A percentile compares a stretch with the other conserved stretches of the same genome.
Evolutionary conservation across 2,329 filamentous ascomycete genomes (phyloP).

Genomic region (Botrytis deweyae): DNA sequence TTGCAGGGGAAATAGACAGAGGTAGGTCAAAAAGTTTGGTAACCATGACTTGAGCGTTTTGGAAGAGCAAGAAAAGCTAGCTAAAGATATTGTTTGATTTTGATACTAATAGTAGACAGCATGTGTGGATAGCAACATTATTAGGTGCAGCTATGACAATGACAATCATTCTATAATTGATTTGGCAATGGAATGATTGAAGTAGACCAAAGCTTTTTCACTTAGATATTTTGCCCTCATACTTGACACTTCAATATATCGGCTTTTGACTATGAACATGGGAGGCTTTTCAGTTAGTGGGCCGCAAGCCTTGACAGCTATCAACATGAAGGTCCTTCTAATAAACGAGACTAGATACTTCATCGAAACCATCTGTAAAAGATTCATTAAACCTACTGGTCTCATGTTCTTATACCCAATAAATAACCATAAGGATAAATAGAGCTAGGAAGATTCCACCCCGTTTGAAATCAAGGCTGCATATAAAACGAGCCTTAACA

Average conservation of each 20-base stretch:
- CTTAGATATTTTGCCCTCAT: not conserved
- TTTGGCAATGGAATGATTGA: not conserved
- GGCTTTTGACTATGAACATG: not conserved
- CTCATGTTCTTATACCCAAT: not conserved
- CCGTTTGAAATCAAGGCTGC: not conserved
- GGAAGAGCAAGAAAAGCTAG: no score
- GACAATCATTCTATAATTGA: not conserved
- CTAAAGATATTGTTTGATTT: no score
- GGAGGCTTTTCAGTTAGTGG: not conserved
- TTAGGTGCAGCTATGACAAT: not conserved
- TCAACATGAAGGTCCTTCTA: not conserved
- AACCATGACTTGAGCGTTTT: no score
- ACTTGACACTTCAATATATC: not conserved
- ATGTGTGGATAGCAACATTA: not conserved
- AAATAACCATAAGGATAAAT: not conserved
- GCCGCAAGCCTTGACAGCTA: fast-evolving
- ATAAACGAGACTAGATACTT: not conserved
- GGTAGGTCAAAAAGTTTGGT: no score
- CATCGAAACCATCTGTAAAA: not conserved
- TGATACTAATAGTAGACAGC: no score
- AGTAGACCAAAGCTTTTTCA: not conserved
- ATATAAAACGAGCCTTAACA: not conserved
- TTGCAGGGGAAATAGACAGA: no score
- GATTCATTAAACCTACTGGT: not conserved
- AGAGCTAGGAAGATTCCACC: not conserved